These are phyloP conservation scores for Eimeria nieschulzi DNA, from an alignment of 169 alveolate species.

Conservation along the genomic window DNA sequence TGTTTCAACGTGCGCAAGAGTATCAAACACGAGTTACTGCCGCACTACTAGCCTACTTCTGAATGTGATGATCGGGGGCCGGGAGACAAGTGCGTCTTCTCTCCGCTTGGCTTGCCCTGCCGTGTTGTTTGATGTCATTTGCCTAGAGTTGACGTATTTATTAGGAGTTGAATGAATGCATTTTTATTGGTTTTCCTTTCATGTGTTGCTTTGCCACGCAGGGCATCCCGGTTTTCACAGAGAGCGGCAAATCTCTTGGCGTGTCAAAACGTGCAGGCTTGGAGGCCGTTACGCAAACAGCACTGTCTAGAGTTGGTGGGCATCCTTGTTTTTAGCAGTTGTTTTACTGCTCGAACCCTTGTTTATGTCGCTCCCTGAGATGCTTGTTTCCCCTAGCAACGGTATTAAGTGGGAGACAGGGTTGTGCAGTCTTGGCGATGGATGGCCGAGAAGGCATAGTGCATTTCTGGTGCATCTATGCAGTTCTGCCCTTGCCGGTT, in stretches of 20 bases:
- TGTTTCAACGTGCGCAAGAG: conserved; percentile 15
- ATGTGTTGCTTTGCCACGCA: not conserved
- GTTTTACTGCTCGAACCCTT: not conserved
- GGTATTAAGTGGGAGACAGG: not conserved
- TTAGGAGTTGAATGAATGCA: not conserved
- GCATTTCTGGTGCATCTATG: not conserved
- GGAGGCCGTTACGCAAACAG: conserved; percentile 66
- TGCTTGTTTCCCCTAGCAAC: not conserved
- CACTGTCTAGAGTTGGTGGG: conserved; percentile 62
- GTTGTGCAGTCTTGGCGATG: not conserved
- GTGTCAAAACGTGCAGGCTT: conserved; percentile 45
- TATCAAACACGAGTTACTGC: not conserved
- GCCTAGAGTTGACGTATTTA: not conserved
- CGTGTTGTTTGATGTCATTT: not conserved
- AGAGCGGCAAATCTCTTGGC: conserved; percentile 19
- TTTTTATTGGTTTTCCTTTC: no score
- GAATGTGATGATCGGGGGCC: not conserved
- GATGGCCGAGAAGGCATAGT: no score
- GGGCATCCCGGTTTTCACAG: conserved; percentile 70
- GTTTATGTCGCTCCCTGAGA: not conserved
- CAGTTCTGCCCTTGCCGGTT: conserved; percentile 71
- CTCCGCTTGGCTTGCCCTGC: not conserved
- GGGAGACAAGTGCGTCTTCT: not conserved
- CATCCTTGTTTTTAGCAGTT: not conserved
- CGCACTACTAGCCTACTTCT: not conserved